Conservation (phyloP, 495 filamentous ascomycete species). For the Penicillium canescens region DNA sequence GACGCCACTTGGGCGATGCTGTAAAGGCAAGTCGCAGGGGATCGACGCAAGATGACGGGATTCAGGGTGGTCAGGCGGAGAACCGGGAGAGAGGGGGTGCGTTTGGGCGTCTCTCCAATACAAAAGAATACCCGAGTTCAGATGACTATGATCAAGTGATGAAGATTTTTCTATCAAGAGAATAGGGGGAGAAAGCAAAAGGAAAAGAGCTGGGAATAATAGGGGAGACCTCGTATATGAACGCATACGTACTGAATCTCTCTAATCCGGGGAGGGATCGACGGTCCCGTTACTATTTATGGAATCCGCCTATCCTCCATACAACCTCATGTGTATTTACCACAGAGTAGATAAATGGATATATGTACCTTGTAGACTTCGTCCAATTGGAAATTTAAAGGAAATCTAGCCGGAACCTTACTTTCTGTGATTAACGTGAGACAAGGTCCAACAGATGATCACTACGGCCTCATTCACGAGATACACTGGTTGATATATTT, state of each 20-base stretch:
- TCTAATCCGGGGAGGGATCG: no score
- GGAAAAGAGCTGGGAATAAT: not conserved
- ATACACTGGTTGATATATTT: no score
- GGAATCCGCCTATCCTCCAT: no score
- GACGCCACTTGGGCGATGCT: constrained; percentile 9
- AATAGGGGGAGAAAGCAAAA: not conserved
- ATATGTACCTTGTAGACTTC: not conserved
- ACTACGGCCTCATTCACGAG: no score
- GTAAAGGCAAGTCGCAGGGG: constrained; percentile 12
- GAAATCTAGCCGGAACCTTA: not conserved
- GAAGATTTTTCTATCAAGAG: not conserved
- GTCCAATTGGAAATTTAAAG: not conserved
- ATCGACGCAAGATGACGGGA: constrained; percentile 34
- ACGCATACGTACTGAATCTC: not conserved
- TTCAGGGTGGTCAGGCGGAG: constrained; percentile 24
- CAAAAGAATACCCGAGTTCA: not conserved
- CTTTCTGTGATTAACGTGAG: not conserved
- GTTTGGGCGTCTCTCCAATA: constrained; percentile 7
- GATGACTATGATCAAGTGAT: constrained; percentile 1
- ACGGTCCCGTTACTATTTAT: no score
- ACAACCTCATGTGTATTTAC: no score
- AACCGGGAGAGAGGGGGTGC: constrained; percentile 1
- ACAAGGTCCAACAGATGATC: no score
- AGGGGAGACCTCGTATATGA: not conserved
- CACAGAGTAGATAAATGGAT: not conserved